Evolutionary conservation across 2,329 filamentous ascomycete species (phyloP).

Genomic region (Colletotrichum shisoi): DNA sequence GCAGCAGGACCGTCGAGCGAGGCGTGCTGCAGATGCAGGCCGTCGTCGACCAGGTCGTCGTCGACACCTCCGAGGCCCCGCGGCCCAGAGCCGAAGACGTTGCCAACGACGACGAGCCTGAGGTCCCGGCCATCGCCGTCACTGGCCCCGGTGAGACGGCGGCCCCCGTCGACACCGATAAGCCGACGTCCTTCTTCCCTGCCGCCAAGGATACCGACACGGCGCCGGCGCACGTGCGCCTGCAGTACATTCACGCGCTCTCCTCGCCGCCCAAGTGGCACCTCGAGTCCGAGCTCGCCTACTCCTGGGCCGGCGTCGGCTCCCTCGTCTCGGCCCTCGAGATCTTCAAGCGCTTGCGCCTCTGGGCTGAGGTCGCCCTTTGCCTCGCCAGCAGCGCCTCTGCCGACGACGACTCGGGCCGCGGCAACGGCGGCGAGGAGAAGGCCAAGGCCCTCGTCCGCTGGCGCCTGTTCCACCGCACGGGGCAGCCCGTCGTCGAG

Average conservation of each 20-base stretch:
- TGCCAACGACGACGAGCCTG: conserved; percentile 41
- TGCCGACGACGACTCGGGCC: conserved; percentile 63
- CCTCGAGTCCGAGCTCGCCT: conserved; percentile 89
- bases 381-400: conserved; percentile 74
- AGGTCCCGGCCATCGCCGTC: conserved; percentile 58
- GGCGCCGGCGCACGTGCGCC: conserved; percentile 76
- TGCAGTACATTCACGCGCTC: conserved; percentile 84
- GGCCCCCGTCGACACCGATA: conserved; percentile 42
- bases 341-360: conserved; percentile 90
- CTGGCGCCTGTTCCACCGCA: conserved; percentile 78
- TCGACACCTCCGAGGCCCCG: conserved; percentile 69
- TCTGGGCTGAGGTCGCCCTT: conserved; percentile 94
- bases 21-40: conserved; percentile 93
- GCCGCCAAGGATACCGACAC: conserved; percentile 77
- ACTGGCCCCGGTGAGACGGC: conserved; percentile 48
- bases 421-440: conserved; percentile 71
- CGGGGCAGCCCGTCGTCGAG: conserved; percentile 46
- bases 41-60: conserved; percentile 92
- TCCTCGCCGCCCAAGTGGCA: conserved; percentile 90
- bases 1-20: conserved; percentile 85
- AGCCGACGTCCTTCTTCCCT: conserved; percentile 82
- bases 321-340: conserved; percentile 89
- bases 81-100: conserved; percentile 41
- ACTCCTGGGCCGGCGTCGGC: conserved; percentile 89
- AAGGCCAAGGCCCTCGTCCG: conserved; percentile 81